A percentile compares a stretch with the other conserved stretches of the same genome.
Conservation (phyloP, 2,329 filamentous ascomycete genomes). For the Onygenales sp. region DNA sequence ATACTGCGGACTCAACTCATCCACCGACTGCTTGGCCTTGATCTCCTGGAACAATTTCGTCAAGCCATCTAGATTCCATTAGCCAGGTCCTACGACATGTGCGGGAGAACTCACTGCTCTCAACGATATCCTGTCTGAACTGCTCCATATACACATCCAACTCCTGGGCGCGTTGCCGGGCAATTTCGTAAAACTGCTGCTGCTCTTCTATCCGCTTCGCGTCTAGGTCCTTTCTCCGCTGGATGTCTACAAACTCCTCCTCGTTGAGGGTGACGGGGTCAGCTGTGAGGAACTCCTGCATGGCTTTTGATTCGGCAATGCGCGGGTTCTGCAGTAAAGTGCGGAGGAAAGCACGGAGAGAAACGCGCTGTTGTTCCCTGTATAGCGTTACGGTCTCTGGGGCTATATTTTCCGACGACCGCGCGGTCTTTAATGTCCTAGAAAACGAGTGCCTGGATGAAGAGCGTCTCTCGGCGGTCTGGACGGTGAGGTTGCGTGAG, state of each 20-base stretch:
- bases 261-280: constrained; percentile 66
- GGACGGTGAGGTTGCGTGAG: constrained; percentile 22
- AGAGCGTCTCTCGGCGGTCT: background rate
- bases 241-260: constrained; percentile 75
- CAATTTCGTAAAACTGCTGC: constrained; percentile 89
- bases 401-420: constrained; percentile 33
- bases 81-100: constrained; percentile 20
- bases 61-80: constrained; percentile 56
- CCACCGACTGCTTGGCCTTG: constrained; percentile 76
- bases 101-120: constrained; percentile 51
- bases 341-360: constrained; percentile 80
- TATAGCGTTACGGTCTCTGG: constrained; percentile 54
- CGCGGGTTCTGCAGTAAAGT: constrained; percentile 76
- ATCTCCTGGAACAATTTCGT: constrained; percentile 91
- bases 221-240: constrained; percentile 70
- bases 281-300: constrained; percentile 71
- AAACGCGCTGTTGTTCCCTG: constrained; percentile 84
- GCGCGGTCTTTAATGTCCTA: constrained; percentile 21
- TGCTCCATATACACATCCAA: constrained; percentile 96
- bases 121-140: constrained; percentile 58
- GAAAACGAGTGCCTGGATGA: constrained; percentile 17
- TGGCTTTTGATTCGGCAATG: constrained; percentile 70
- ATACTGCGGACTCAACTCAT: constrained; percentile 86
- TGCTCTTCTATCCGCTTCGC: constrained; percentile 86
- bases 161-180: constrained; percentile 77